These are phyloP conservation scores for Cystobasidiaceae sp. DNA, from an alignment of 1,284 basidiomycete species.

Conservation along the genomic window DNA sequence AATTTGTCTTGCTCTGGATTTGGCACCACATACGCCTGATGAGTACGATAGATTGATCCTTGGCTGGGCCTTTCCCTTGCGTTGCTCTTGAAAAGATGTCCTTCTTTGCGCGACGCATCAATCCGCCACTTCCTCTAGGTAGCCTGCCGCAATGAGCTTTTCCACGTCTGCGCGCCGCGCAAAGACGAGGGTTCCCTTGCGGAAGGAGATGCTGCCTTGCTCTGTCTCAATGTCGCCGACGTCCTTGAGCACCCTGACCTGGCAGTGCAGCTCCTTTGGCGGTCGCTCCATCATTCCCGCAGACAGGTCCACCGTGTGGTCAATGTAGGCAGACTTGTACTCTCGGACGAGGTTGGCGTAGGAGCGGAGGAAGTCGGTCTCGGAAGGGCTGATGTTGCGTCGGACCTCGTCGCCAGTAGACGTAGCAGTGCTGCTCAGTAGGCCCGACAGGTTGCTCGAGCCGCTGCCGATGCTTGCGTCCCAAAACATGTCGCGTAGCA, in stretches of 20 bases:
- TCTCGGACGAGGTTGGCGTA: constrained; percentile 77
- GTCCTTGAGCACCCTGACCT: constrained; percentile 71
- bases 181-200: constrained; percentile 79
- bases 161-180: constrained; percentile 81
- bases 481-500: constrained; percentile 83
- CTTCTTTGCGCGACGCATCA: neutral
- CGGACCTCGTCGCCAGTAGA: constrained; percentile 62
- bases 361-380: constrained; percentile 79
- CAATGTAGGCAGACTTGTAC: constrained; percentile 76
- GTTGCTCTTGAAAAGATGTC: neutral
- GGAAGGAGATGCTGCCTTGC: constrained; percentile 73
- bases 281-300: constrained; percentile 49
- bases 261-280: constrained; percentile 72
- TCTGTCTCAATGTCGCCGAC: constrained; percentile 87
- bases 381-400: constrained; percentile 74
- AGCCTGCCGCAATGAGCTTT: constrained; percentile 84
- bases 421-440: constrained; percentile 9
- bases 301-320: constrained; percentile 53
- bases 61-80: neutral
- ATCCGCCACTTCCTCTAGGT: constrained; percentile 56
- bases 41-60: neutral
- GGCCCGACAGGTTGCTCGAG: constrained; percentile 23
- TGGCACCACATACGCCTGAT: too few relatives aligned
- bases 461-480: constrained; percentile 55
- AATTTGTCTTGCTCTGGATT: too few relatives aligned